Percentiles rank a stretch among this genome's conserved stretches.
Conservation (phyloP, 2,329 filamentous ascomycete species). For the Cercospora sp. region DNA sequence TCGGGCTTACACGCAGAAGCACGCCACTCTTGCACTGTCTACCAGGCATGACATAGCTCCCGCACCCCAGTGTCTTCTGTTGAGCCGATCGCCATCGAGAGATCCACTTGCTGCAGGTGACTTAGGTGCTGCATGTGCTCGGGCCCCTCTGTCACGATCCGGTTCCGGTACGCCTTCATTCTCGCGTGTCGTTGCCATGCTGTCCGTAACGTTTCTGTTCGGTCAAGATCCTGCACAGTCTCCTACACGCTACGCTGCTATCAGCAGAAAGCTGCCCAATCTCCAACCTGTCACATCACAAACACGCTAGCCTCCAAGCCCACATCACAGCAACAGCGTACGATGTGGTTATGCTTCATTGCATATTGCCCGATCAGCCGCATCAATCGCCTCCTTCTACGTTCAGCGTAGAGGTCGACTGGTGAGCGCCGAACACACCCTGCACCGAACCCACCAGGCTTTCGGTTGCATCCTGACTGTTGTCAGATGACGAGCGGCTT, state of each 20-base stretch:
- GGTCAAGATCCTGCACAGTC: conserved; percentile 52
- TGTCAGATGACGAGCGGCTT: conserved; percentile 68
- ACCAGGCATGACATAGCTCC: conserved; percentile 35
- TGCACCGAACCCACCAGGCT: conserved; percentile 24
- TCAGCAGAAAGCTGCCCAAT: conserved; percentile 42
- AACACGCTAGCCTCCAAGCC: conserved; percentile 42
- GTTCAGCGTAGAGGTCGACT: conserved; percentile 51
- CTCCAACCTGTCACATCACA: conserved; percentile 50
- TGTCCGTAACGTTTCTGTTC: conserved; percentile 10
- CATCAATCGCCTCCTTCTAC: conserved; percentile 63
- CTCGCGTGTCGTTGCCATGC: conserved; percentile 9
- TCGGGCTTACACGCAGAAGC: conserved; percentile 47
- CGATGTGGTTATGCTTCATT: conserved; percentile 48
- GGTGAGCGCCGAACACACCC: conserved; percentile 57
- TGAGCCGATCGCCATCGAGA: conserved; percentile 13
- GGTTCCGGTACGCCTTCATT: conserved; percentile 30
- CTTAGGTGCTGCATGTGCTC: conserved; percentile 28
- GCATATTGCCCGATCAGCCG: conserved; percentile 59
- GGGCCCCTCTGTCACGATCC: conserved; percentile 21
- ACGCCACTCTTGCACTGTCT: conserved; percentile 36
- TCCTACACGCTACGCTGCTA: conserved; percentile 46
- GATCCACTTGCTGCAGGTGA: conserved; percentile 32
- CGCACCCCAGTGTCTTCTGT: conserved; percentile 29
- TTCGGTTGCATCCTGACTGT: conserved; percentile 24
- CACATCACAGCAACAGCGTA: conserved; percentile 54